A percentile compares a stretch with the other conserved stretches of the same genome.
Conservation (phyloP, 2,329 filamentous ascomycete species). For the Gaeumannomyces tritici region DNA sequence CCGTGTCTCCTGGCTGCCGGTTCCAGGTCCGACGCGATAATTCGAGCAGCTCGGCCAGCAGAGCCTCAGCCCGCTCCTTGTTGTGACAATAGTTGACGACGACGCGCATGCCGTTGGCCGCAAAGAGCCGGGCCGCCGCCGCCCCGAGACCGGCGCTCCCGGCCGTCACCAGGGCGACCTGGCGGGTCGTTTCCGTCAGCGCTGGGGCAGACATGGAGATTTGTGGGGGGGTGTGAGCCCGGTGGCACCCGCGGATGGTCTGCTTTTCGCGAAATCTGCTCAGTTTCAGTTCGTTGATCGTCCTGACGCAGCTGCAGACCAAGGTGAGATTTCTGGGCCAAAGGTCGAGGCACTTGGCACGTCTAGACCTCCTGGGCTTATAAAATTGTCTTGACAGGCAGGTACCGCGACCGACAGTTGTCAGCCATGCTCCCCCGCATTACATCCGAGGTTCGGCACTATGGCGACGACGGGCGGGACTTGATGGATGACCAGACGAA, state of each 20-base stretch:
- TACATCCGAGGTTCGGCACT: neutral
- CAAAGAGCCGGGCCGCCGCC: constrained; percentile 56
- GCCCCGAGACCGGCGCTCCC: constrained; percentile 61
- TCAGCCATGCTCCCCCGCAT: neutral
- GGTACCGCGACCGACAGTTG: no score
- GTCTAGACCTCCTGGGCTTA: neutral
- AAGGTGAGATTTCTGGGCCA: neutral
- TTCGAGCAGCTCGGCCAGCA: constrained; percentile 44
- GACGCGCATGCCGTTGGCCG: constrained; percentile 56
- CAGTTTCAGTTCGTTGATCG: neutral
- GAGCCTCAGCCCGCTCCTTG: constrained; percentile 45
- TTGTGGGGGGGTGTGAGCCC: neutral
- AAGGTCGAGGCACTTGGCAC: neutral
- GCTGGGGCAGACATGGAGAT: neutral
- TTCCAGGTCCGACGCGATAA: constrained; percentile 32
- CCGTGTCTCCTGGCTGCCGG: neutral
- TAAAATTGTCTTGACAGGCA: neutral
- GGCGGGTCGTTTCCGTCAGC: constrained; percentile 1
- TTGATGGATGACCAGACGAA: neutral
- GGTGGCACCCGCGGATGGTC: neutral
- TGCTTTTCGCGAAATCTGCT: neutral
- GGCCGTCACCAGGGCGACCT: constrained; percentile 38
- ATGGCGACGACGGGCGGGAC: neutral
- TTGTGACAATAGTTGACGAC: constrained; percentile 65
- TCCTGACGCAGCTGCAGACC: neutral